These are phyloP conservation scores for Cladosporium velox DNA, from an alignment of 2,329 filamentous ascomycete species.

Conservation along the genomic window DNA sequence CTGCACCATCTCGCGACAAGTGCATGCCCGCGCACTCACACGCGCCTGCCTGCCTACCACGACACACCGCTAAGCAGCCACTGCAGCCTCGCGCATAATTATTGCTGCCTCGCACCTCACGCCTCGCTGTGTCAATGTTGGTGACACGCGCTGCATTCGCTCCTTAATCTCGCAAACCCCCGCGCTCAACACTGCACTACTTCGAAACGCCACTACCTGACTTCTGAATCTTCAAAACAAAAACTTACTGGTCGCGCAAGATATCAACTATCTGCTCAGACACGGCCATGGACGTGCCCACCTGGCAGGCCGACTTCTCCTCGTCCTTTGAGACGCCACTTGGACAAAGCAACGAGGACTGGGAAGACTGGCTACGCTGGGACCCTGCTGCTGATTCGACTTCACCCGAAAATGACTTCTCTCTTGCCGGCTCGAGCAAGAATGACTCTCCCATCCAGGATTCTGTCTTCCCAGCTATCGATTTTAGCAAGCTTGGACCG, in stretches of 20 bases:
- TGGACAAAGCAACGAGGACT: constrained; percentile 38
- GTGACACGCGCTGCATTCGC: constrained; percentile 12
- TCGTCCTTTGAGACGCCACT: constrained; percentile 18
- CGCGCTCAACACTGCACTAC: constrained; percentile 4
- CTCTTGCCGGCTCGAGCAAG: constrained; percentile 37
- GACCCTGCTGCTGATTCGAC: constrained; percentile 43
- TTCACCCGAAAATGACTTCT: constrained; percentile 36
- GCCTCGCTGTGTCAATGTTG: neutral
- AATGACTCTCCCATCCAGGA: constrained; percentile 41
- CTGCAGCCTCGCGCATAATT: neutral
- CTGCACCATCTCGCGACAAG: neutral
- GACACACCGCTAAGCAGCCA: neutral
- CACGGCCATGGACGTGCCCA: constrained; percentile 13
- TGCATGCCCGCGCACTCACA: constrained; percentile 1
- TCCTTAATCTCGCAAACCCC: constrained; percentile 1
- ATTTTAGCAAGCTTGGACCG: constrained; percentile 27
- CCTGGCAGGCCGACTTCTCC: constrained; percentile 19
- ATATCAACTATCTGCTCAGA: constrained; percentile 9
- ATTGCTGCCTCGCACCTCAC: neutral
- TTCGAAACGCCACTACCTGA: constrained; percentile 9
- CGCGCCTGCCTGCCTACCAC: constrained; percentile 4
- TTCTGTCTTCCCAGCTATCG: constrained; percentile 29
- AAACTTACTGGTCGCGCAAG: constrained; percentile 1
- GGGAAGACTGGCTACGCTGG: constrained; percentile 53
- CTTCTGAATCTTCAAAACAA: neutral